Evolutionary conservation across 176 grass and related monocot species (phyloP), one percentile per base, ranked within the genome.

Genomic region (Typha latifolia): DNA sequence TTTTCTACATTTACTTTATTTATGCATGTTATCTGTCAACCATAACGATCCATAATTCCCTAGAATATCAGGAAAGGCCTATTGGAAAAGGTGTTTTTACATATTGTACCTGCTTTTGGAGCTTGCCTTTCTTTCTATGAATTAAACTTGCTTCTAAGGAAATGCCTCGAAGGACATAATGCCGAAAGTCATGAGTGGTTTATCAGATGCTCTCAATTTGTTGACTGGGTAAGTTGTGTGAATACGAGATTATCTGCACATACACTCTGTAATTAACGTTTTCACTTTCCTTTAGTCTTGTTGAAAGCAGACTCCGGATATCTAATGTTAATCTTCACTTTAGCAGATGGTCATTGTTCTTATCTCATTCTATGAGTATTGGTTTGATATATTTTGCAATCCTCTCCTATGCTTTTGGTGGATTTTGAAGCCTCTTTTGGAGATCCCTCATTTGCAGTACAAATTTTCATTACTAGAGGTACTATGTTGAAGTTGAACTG

Each of bases 371-470:
- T 52, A 65, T 14, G 80, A 73, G n/a, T 16, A 62, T 65, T 96
- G 88, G 92, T 74, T 86, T 15, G 47, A 75, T 69, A 48, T 89
- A 63, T 65, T 96, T 61, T 86, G 75, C 63, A 96, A 82, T 68
- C 81, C 79, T 56, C 69, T 86, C 47, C 72, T 89, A 59, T 91
- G 85, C 57, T 75, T 91, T 49, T 91, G 82, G 77, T 96, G 88
- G 92, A 84, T 84, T 51, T 66, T 86, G 70, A 96, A 89, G 80
- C 72, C 80, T 80, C 63, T 96, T 74, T 43, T 96, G 29, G 78
- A 84, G 66, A 86, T 89, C 50, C 88, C 92, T 80, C 88, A 89
- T 79, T 82, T 91, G 62, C 77, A 84, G 49, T 84, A 79, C 72
- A 96, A 63, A 65, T 82, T 96, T 47, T 51, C 72, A 12, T 66